Percentiles rank a stretch among this genome's conserved stretches.
Evolutionary conservation across 257 asterid genomes (phyloP).

Genomic region (Solanum peruvianum): DNA sequence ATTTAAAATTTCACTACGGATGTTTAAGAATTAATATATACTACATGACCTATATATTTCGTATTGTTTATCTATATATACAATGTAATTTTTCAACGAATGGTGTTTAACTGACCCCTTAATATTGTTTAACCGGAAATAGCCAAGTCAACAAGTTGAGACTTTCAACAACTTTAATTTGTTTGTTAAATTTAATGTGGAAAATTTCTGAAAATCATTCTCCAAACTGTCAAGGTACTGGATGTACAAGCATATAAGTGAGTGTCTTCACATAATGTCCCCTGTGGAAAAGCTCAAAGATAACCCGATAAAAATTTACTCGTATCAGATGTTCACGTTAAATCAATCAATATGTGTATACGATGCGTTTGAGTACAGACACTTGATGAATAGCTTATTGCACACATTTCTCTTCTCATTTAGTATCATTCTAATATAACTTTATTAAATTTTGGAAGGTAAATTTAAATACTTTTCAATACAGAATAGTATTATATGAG

Average conservation of each 20-base stretch:
- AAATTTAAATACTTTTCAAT: neutral
- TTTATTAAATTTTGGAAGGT: neutral
- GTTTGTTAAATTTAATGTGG: neutral
- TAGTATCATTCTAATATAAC: neutral
- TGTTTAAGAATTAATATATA: neutral
- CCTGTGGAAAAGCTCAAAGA: neutral
- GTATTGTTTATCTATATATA: too few species aligned
- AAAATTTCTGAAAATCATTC: neutral
- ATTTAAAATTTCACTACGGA: neutral
- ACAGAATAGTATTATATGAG: neutral
- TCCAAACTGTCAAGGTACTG: neutral
- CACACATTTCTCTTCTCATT: neutral
- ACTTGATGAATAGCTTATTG: neutral
- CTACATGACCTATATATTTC: too few species aligned
- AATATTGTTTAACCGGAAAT: too few species aligned
- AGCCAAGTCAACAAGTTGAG: too few species aligned
- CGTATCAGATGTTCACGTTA: neutral
- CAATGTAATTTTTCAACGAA: neutral
- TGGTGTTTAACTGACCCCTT: neutral
- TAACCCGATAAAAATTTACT: too few species aligned
- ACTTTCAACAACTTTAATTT: neutral
- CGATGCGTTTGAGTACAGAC: neutral
- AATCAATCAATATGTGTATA: too few species aligned
- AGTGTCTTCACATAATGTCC: neutral
- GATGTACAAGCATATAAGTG: neutral